Percentiles rank a stretch among this genome's conserved stretches.
phyloP scores from a whole-genome alignment of 202 grass and related monocot species.

The Setaria viridis region DNA sequence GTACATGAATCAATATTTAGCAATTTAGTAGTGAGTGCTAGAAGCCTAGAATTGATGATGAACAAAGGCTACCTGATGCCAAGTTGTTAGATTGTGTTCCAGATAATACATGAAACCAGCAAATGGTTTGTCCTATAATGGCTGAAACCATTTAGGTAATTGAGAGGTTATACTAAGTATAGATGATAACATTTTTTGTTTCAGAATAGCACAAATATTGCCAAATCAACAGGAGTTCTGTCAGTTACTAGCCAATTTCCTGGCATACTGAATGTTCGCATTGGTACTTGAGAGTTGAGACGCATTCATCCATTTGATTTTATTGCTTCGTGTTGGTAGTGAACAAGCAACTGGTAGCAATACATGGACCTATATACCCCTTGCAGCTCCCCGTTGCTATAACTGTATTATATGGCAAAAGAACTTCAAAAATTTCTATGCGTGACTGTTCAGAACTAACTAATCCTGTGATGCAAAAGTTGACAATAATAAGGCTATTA shows the following conservation, averaged over 20 bases:
- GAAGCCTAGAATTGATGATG: constrained; percentile 9
- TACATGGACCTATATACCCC: constrained; percentile 5
- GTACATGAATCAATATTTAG: constrained; percentile 20
- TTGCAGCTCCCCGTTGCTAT: not conserved
- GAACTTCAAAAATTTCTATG: not conserved
- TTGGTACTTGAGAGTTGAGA: constrained; percentile 26
- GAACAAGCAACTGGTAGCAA: constrained; percentile 8
- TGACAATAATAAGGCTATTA: constrained; percentile 17
- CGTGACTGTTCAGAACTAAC: constrained; percentile 2
- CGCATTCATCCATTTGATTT: not conserved
- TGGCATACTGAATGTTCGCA: constrained; percentile 33
- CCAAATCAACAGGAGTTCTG: not conserved
- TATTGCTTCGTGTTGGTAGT: constrained; percentile 4
- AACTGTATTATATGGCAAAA: not conserved
- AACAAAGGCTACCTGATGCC: constrained; percentile 26
- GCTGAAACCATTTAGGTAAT: constrained; percentile 9
- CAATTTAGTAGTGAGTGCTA: constrained; percentile 3
- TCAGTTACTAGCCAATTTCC: constrained; percentile 4
- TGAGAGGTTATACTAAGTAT: not conserved
- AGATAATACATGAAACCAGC: not conserved
- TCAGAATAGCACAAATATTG: not conserved
- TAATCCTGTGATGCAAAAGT: constrained; percentile 15
- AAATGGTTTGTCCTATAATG: constrained; percentile 8
- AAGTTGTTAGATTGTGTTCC: constrained; percentile 31
- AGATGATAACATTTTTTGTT: not conserved